phyloP scores from a whole-genome alignment of 495 filamentous ascomycete genomes.

The Neurospora sublineolata region DNA sequence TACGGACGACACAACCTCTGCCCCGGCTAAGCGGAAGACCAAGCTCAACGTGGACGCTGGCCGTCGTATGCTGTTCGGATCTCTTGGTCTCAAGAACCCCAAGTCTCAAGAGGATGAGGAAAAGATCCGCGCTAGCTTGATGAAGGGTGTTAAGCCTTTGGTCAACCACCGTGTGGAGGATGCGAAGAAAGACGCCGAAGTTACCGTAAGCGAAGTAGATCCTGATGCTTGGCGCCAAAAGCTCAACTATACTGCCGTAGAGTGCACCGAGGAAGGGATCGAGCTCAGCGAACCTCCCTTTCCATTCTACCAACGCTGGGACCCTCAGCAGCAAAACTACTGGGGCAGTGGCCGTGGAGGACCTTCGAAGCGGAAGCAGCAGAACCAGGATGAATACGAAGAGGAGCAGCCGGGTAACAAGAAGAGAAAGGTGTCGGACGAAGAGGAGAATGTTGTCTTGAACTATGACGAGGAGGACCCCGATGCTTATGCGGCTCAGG shows the following conservation, averaged over 20 bases:
- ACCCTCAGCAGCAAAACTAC: conserved; percentile 50
- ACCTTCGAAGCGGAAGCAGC: conserved; percentile 27
- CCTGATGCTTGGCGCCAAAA: conserved; percentile 57
- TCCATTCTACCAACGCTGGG: conserved; percentile 84
- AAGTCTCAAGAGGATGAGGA: conserved; percentile 57
- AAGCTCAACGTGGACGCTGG: conserved; percentile 53
- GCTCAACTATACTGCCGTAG: conserved; percentile 61
- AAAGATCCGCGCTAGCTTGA: conserved; percentile 46
- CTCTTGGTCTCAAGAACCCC: conserved; percentile 58
- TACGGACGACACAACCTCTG: background rate
- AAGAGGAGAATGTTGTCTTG: conserved; percentile 23
- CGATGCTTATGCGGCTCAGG: conserved; percentile 18
- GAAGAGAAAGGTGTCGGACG: conserved; percentile 32
- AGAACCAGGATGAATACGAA: conserved; percentile 25
- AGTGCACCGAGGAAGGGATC: conserved; percentile 68
- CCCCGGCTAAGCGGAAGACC: conserved; percentile 6
- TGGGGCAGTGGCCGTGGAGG: conserved; percentile 26
- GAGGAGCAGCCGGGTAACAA: conserved; percentile 33
- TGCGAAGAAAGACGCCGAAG: background rate
- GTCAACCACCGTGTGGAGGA: conserved; percentile 11
- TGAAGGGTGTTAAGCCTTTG: conserved; percentile 25
- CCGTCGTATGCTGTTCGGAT: conserved; percentile 57
- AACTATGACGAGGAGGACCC: conserved; percentile 42
- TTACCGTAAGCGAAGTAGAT: conserved; percentile 17
- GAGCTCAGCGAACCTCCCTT: conserved; percentile 71